These are phyloP conservation scores for Ceratocystiopsis minuta DNA, from an alignment of 2,329 filamentous ascomycete genomes.

Conservation along the genomic window DNA sequence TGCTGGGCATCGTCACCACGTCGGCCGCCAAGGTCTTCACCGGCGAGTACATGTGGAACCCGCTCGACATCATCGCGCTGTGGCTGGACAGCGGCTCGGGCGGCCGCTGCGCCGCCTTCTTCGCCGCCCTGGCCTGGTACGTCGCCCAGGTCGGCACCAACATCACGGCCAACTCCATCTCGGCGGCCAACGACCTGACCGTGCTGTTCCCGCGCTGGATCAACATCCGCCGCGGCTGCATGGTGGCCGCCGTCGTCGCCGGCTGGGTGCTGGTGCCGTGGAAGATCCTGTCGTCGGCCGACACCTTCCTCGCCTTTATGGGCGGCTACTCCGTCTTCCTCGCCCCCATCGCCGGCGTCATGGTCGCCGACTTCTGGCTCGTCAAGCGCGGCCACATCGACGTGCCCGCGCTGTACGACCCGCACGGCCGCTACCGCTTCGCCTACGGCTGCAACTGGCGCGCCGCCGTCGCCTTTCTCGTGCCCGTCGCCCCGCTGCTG, in stretches of 20 bases:
- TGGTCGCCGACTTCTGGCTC: conserved; percentile 23
- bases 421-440: conserved; percentile 22
- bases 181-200: conserved; percentile 35
- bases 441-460: conserved; percentile 12
- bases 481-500: conserved; percentile 15
- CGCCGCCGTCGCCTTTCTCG: conserved; percentile 11
- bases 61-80: conserved; percentile 24
- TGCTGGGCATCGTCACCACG: conserved; percentile 39
- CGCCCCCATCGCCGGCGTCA: conserved; percentile 23
- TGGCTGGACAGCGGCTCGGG: conserved; percentile 26
- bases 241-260: conserved; percentile 34
- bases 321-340: conserved; percentile 32
- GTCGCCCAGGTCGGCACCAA: conserved; percentile 38
- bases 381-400: conserved; percentile 20
- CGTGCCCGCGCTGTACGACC: conserved; percentile 24
- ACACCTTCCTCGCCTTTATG: conserved; percentile 46
- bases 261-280: conserved; percentile 45
- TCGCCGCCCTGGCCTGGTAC: conserved; percentile 33
- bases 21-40: conserved; percentile 34
- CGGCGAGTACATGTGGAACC: conserved; percentile 32
- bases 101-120: conserved; percentile 23
- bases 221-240: conserved; percentile 38
- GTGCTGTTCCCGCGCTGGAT: conserved; percentile 33
- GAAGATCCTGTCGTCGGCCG: conserved; percentile 44
- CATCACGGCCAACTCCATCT: conserved; percentile 36